Conservation (phyloP, 2,329 filamentous ascomycete genomes). For the Orbilia ellipsospora region DNA sequence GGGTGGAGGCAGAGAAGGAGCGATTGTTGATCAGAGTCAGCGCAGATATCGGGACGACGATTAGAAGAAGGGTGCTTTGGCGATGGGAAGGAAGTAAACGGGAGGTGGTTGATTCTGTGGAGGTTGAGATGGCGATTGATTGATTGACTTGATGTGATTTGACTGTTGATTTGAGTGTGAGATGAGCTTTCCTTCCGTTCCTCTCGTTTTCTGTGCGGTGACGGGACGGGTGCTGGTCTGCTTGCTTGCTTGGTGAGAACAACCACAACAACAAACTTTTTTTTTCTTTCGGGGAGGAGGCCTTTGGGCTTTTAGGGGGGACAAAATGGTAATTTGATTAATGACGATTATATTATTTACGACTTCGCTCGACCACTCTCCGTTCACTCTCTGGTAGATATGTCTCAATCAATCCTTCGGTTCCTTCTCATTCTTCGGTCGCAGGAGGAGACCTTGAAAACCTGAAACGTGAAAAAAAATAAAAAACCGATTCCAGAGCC, state of each 20-base stretch:
- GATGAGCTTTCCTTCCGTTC: too few species aligned
- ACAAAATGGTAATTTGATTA: neutral
- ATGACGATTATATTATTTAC: neutral
- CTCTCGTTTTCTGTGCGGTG: too few species aligned
- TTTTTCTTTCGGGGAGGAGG: neutral
- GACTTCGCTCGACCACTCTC: neutral
- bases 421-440: neutral
- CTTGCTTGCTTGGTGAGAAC: too few species aligned
- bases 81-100: neutral
- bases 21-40: conserved; percentile 4
- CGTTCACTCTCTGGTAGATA: neutral
- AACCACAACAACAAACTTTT: too few species aligned
- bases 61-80: neutral
- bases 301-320: neutral
- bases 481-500: neutral
- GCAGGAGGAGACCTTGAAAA: conserved; percentile 31
- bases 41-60: neutral
- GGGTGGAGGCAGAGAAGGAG: neutral
- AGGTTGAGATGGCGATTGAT: conserved; percentile 1
- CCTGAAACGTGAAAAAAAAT: conserved; percentile 43
- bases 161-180: too few species aligned
- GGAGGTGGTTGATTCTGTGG: conserved; percentile 21
- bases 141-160: too few species aligned
- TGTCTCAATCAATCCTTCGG: neutral
- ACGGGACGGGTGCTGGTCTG: too few species aligned